Conservation (phyloP, 176 grass and related monocot genomes). For the Neostapfia colusana region DNA sequence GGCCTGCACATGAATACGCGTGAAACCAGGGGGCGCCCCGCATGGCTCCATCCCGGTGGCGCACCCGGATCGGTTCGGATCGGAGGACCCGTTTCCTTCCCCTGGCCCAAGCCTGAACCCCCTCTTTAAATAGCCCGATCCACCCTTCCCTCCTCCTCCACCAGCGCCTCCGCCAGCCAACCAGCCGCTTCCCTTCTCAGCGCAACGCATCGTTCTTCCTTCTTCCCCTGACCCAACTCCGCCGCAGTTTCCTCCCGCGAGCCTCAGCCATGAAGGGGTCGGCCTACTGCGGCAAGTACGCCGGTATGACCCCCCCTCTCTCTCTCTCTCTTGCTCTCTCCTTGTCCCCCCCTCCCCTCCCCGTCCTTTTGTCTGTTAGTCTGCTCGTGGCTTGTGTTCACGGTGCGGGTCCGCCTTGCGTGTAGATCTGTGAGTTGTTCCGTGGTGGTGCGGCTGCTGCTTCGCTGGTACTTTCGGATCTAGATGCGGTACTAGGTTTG, state of each 20-base stretch:
- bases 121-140: conserved; percentile 34
- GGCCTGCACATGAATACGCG: not conserved
- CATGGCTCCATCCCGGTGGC: conserved; percentile 18
- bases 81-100: conserved; percentile 43
- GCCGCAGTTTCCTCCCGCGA: not conserved
- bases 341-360: not conserved
- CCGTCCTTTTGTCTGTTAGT: not conserved
- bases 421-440: conserved; percentile 35
- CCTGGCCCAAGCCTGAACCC: conserved; percentile 42
- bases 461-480: not conserved
- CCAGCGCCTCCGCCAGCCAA: too few species aligned
- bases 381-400: not conserved
- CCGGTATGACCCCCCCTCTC: conserved; percentile 41
- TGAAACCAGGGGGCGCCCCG: conserved; percentile 12
- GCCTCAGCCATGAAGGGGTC: conserved; percentile 49
- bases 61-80: conserved; percentile 47
- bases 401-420: not conserved
- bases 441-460: not conserved
- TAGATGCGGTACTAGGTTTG: not conserved
- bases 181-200: not conserved
- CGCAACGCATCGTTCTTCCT: not conserved
- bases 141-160: not conserved
- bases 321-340: not conserved
- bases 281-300: conserved; percentile 85
- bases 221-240: too few species aligned